phyloP scores from a whole-genome alignment of 2,329 filamentous ascomycete genomes.

The Colletotrichum somersetense region DNA sequence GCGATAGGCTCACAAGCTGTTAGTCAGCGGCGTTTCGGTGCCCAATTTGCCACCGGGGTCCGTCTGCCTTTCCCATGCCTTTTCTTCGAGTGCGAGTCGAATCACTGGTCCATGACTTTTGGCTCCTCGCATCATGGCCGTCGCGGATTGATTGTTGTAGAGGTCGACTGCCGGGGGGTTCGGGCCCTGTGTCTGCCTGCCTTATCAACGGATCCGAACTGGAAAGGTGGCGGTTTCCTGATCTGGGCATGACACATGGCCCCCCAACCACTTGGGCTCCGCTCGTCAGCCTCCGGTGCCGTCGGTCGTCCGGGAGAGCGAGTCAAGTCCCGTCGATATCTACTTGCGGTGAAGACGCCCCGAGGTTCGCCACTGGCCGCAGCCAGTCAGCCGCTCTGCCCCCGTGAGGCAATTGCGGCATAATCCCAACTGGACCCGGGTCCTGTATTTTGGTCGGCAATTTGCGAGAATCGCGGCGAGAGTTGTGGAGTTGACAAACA shows the following conservation, averaged over 20 bases:
- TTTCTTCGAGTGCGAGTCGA: not conserved
- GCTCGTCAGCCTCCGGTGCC: too few species aligned
- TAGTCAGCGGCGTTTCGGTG: not conserved
- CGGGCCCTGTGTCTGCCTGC: not conserved
- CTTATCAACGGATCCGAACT: not conserved
- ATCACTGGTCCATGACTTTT: not conserved
- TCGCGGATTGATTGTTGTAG: conserved; percentile 2
- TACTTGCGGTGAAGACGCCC: not conserved
- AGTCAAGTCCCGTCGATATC: not conserved
- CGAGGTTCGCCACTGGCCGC: not conserved
- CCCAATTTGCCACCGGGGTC: conserved; percentile 3
- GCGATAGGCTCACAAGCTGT: not conserved
- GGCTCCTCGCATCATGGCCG: not conserved
- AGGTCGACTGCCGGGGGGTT: not conserved
- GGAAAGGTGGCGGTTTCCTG: not conserved
- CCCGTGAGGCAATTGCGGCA: not conserved
- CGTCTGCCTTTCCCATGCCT: conserved; percentile 1
- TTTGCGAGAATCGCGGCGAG: not conserved
- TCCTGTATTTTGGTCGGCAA: not conserved
- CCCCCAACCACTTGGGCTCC: not conserved
- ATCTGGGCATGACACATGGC: not conserved
- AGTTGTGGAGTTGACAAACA: not conserved
- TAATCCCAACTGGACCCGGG: not conserved
- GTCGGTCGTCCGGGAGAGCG: not conserved
- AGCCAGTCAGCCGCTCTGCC: not conserved